A percentile compares a stretch with the other conserved stretches of the same genome.
phyloP scores from a whole-genome alignment of 495 filamentous ascomycete genomes.

The Schizothecium vesticola region DNA sequence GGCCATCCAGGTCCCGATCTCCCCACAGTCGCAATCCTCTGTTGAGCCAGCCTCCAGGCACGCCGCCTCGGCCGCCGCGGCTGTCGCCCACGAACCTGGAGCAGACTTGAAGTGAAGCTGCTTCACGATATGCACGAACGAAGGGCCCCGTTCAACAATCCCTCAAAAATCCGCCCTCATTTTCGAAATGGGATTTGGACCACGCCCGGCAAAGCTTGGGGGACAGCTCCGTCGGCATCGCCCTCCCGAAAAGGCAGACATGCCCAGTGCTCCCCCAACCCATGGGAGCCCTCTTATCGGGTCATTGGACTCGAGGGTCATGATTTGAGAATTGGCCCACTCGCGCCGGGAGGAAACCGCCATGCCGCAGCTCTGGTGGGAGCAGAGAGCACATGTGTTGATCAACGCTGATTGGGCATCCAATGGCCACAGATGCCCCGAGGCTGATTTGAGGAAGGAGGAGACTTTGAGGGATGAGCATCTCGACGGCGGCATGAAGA shows the following conservation, averaged over 20 bases:
- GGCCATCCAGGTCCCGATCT: constrained; percentile 21
- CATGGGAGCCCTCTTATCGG: not conserved
- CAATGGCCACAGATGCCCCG: not conserved
- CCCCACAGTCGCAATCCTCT: constrained; percentile 19
- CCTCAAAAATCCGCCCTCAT: not conserved
- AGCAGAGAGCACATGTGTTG: not conserved
- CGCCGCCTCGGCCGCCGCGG: not conserved
- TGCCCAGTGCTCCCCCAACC: not conserved
- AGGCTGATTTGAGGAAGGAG: not conserved
- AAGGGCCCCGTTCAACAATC: not conserved
- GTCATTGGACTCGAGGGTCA: not conserved
- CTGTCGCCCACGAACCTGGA: not conserved
- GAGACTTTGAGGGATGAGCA: not conserved
- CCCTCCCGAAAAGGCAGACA: not conserved
- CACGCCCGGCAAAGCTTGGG: not conserved
- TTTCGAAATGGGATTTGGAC: not conserved
- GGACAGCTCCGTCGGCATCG: not conserved
- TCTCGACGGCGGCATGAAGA: not conserved
- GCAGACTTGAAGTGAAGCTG: not conserved
- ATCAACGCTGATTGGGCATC: not conserved
- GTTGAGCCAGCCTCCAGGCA: not conserved
- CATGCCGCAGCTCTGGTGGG: not conserved
- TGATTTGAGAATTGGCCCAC: not conserved
- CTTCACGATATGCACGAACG: not conserved
- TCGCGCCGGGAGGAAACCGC: not conserved